Percentiles rank a stretch among this genome's conserved stretches.
phyloP scores from a whole-genome alignment of 179 eudicot genomes.

The Gypsophila paniculata region DNA sequence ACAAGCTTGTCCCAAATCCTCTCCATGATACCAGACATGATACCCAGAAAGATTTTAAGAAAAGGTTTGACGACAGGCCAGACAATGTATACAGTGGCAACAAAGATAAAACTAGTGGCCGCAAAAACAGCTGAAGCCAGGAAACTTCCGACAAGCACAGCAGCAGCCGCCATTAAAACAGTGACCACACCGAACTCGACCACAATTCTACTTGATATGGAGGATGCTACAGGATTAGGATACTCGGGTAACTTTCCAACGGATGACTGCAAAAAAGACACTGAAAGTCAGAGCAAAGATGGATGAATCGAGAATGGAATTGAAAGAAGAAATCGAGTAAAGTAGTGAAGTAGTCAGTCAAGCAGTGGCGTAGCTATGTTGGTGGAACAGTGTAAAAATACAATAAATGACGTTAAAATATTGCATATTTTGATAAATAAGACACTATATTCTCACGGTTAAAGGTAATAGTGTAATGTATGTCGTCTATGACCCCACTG shows the following conservation, averaged over 20 bases:
- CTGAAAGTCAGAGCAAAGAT: background rate
- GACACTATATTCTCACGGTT: no score
- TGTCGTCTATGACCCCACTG: no score
- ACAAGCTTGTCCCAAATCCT: constrained; percentile 52
- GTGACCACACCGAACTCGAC: constrained; percentile 79
- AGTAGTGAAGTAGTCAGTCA: no score
- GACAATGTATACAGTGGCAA: constrained; percentile 48
- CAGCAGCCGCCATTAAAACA: constrained; percentile 67
- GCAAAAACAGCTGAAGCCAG: constrained; percentile 84
- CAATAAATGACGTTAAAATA: no score
- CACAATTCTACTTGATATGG: constrained; percentile 80
- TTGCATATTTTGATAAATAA: no score
- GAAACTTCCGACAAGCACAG: constrained; percentile 64
- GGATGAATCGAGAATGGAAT: background rate
- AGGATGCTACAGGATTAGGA: constrained; percentile 80
- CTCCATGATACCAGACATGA: constrained; percentile 43
- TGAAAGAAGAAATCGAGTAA: no score
- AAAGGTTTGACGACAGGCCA: constrained; percentile 75
- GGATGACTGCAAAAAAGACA: constrained; percentile 51
- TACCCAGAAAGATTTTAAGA: constrained; percentile 44
- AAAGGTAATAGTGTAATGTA: no score
- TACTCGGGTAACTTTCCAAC: constrained; percentile 62
- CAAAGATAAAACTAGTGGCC: constrained; percentile 61
- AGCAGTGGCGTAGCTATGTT: no score
- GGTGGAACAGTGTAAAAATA: no score